Evolutionary conservation across 306 rosid species (phyloP).

Genomic region (Delonix regia): DNA sequence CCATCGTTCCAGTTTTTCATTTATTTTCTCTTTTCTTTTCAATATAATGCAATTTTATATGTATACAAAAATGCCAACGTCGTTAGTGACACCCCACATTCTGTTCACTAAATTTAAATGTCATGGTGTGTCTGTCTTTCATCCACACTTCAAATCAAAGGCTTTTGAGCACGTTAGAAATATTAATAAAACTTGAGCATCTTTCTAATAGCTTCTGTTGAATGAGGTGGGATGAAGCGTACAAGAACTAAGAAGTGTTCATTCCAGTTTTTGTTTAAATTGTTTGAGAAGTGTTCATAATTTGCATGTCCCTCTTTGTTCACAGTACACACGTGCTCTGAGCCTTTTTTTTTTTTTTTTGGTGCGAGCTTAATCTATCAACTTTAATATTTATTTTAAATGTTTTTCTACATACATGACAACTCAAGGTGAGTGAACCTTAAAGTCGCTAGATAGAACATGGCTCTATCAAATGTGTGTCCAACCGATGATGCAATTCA

Average conservation of each 20-base stretch:
- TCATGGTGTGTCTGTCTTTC: background rate
- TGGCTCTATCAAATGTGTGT: slow-evolving; percentile 57
- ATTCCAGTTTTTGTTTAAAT: background rate
- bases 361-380: slow-evolving; percentile 11
- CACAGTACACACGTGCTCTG: background rate
- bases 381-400: background rate
- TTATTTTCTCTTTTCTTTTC: background rate
- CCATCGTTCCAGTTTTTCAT: background rate
- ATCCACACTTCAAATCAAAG: background rate
- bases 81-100: background rate
- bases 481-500: slow-evolving; percentile 71
- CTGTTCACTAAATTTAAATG: background rate
- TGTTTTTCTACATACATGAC: slow-evolving; percentile 10
- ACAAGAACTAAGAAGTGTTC: background rate
- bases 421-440: slow-evolving; percentile 6
- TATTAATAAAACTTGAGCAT: background rate
- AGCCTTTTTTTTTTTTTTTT: background rate
- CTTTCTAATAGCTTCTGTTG: background rate
- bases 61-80: background rate
- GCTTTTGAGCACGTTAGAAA: background rate
- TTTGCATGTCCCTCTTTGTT: slow-evolving; percentile 16
- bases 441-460: slow-evolving; percentile 29
- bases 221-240: background rate
- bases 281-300: slow-evolving; percentile 26
- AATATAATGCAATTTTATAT: slow-evolving; percentile 12